These are phyloP conservation scores for Sclerotinia subarctica DNA, from an alignment of 2,329 filamentous ascomycete species.

Conservation along the genomic window DNA sequence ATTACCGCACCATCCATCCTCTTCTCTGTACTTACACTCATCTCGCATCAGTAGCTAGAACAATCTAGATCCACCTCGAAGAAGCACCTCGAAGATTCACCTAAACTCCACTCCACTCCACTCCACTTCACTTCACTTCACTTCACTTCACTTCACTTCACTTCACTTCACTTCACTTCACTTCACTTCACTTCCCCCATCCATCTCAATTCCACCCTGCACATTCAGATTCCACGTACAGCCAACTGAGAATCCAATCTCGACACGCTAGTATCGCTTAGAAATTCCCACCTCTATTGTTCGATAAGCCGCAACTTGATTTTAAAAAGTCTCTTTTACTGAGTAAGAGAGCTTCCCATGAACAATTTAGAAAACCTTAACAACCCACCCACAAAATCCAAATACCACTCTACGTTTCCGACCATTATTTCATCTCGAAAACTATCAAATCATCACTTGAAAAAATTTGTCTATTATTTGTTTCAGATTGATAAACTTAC, in stretches of 20 bases:
- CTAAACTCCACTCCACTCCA: no score
- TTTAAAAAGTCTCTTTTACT: background rate
- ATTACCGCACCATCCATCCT: background rate
- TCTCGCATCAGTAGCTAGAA: no score
- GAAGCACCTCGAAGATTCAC: no score
- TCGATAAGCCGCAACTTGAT: background rate
- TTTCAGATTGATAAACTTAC: background rate
- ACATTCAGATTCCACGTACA: no score
- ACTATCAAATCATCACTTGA: no score
- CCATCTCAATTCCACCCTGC: background rate
- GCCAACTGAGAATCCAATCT: background rate
- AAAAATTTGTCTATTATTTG: no score
- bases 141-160: no score
- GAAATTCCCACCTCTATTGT: background rate
- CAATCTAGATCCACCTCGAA: background rate
- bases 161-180: no score
- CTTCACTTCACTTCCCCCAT: background rate
- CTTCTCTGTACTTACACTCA: background rate
- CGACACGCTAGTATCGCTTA: background rate
- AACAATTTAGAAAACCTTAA: background rate
- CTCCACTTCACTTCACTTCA: no score
- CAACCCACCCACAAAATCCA: background rate
- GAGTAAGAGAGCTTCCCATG: background rate
- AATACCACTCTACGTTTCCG: background rate
- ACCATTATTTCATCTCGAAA: background rate